Conservation (phyloP, 2,329 filamentous ascomycete species). For the Pyrenophora seminiperda region DNA sequence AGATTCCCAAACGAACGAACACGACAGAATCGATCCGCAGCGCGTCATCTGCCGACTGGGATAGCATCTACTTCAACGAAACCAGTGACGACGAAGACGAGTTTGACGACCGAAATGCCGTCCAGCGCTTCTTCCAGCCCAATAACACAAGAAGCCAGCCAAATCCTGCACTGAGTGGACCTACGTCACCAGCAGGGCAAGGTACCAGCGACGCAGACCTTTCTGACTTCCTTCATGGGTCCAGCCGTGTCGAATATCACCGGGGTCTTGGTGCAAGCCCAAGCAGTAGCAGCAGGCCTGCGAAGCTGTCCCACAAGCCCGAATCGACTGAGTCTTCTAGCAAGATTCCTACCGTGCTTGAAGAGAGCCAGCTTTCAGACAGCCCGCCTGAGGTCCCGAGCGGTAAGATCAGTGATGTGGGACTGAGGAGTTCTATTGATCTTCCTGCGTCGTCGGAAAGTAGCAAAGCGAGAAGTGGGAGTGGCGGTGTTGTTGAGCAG, state of each 20-base stretch:
- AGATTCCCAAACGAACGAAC: conserved; percentile 26
- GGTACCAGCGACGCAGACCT: conserved; percentile 51
- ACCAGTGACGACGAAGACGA: conserved; percentile 56
- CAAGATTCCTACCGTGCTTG: conserved; percentile 18
- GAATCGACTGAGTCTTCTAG: conserved; percentile 39
- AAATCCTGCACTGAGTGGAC: conserved; percentile 20
- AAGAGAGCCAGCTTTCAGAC: conserved; percentile 17
- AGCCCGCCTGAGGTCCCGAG: conserved; percentile 33
- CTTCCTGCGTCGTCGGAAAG: conserved; percentile 22
- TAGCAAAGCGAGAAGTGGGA: conserved; percentile 27
- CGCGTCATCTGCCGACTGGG: conserved; percentile 54
- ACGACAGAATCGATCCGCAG: conserved; percentile 39
- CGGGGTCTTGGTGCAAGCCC: conserved; percentile 46
- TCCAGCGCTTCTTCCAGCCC: conserved; percentile 46
- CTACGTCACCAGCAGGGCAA: conserved; percentile 25
- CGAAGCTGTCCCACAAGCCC: conserved; percentile 26
- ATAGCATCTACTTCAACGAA: conserved; percentile 55
- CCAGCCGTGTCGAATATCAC: conserved; percentile 42
- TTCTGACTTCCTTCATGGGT: conserved; percentile 40
- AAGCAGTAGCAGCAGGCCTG: conserved; percentile 15
- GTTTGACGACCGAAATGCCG: conserved; percentile 46
- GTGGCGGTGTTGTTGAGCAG: conserved; percentile 39
- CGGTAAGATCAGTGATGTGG: conserved; percentile 34
- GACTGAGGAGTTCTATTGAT: conserved; percentile 43
- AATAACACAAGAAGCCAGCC: conserved; percentile 24